These are phyloP conservation scores for Prinsepia uniflora DNA, from an alignment of 306 rosid genomes.

Conservation along the genomic window DNA sequence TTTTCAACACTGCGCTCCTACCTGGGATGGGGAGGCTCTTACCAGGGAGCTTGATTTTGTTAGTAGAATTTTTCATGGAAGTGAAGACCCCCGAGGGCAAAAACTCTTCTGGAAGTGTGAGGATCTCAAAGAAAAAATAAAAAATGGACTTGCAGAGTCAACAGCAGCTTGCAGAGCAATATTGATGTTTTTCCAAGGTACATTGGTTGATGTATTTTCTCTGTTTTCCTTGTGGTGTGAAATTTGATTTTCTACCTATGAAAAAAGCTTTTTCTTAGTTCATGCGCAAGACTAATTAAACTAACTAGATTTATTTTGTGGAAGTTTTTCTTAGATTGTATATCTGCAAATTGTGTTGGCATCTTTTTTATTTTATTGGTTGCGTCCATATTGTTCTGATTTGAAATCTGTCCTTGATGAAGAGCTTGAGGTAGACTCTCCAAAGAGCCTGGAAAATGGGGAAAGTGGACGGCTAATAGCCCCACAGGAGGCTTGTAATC, in stretches of 20 bases:
- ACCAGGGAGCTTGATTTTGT: conserved; percentile 90
- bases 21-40: conserved; percentile 88
- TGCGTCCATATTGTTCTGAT: background rate
- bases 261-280: background rate
- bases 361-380: background rate
- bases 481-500: conserved; percentile 93
- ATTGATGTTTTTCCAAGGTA: conserved; percentile 88
- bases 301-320: background rate
- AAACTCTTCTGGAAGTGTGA: conserved; percentile 77
- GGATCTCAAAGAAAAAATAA: conserved; percentile 77
- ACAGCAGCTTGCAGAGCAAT: conserved; percentile 69
- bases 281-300: too few species aligned
- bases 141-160: conserved; percentile 56
- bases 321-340: background rate
- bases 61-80: conserved; percentile 83
- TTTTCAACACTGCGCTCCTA: conserved; percentile 89
- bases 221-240: background rate
- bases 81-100: conserved; percentile 85
- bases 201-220: conserved; percentile 11
- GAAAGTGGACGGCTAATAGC: conserved; percentile 81
- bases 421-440: conserved; percentile 85
- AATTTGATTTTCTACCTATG: background rate
- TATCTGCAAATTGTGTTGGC: background rate
- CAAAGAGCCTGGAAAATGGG: conserved; percentile 72
- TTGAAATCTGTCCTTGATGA: conserved; percentile 29